A percentile compares a stretch with the other conserved stretches of the same genome.
phyloP scores from a whole-genome alignment of 2,329 filamentous ascomycete genomes.

The Xylariaceae sp. region DNA sequence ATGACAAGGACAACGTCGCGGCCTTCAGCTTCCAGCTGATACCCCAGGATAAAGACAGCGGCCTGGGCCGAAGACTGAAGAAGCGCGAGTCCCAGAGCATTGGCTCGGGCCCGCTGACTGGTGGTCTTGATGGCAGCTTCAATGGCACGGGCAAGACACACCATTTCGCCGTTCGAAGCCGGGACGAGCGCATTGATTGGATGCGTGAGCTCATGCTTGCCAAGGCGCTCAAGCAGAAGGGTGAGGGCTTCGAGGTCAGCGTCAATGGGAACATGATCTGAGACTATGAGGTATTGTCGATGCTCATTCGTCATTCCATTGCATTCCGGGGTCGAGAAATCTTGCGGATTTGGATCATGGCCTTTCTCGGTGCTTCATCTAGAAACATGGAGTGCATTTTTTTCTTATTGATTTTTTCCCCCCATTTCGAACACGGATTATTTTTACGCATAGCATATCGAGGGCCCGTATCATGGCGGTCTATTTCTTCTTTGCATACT shows the following conservation, averaged over 20 bases:
- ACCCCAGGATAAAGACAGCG: slow-evolving; percentile 58
- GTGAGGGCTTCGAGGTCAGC: slow-evolving; percentile 75
- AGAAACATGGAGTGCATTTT: too few species aligned
- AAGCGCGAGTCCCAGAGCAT: slow-evolving; percentile 48
- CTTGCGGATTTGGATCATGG: too few species aligned
- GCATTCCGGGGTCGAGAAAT: too few species aligned
- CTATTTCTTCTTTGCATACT: too few species aligned
- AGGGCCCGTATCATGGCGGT: too few species aligned
- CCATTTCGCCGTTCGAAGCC: slow-evolving; percentile 83
- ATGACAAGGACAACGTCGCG: slow-evolving; percentile 52
- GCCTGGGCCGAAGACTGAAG: slow-evolving; percentile 42
- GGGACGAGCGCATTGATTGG: slow-evolving; percentile 95
- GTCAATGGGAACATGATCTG: slow-evolving; percentile 76
- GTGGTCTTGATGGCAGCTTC: slow-evolving; percentile 33
- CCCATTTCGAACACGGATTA: slow-evolving; percentile 1
- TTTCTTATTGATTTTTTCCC: background rate
- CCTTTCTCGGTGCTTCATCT: too few species aligned
- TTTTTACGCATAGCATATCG: background rate
- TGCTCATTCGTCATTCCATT: too few species aligned
- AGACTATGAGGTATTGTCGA: too few species aligned
- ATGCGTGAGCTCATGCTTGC: slow-evolving; percentile 91
- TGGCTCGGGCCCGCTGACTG: slow-evolving; percentile 27
- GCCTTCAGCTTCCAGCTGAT: slow-evolving; percentile 85
- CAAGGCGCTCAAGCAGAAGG: slow-evolving; percentile 81
- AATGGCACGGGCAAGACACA: slow-evolving; percentile 77